These are phyloP conservation scores for Orychophragmus violaceus DNA, from an alignment of 345 rosid species.

Conservation along the genomic window DNA sequence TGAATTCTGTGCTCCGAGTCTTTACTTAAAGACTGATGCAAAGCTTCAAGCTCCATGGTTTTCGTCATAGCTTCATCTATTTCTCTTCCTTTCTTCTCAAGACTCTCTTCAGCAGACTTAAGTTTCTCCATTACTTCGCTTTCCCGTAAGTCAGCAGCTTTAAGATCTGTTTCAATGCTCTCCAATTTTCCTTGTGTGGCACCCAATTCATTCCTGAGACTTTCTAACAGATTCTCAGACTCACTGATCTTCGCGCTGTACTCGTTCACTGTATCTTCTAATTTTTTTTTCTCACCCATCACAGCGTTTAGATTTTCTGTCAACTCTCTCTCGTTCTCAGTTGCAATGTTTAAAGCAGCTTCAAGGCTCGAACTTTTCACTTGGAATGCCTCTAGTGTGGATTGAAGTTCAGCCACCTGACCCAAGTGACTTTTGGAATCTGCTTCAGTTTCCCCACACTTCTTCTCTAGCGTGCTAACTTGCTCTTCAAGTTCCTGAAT, in stretches of 20 bases:
- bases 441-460: slow-evolving; percentile 56
- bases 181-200: slow-evolving; percentile 56
- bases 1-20: slow-evolving; percentile 63
- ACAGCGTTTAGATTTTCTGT: slow-evolving; percentile 47
- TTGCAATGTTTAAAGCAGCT: slow-evolving; percentile 52
- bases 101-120: slow-evolving; percentile 64
- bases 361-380: slow-evolving; percentile 67
- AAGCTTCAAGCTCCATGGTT: slow-evolving; percentile 58
- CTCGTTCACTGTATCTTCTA: slow-evolving; percentile 50
- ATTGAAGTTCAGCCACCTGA: slow-evolving; percentile 55
- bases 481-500: slow-evolving; percentile 94
- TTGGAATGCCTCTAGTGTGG: slow-evolving; percentile 70
- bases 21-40: slow-evolving; percentile 46
- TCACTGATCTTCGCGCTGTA: slow-evolving; percentile 54
- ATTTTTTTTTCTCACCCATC: slow-evolving; percentile 57
- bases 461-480: slow-evolving; percentile 57
- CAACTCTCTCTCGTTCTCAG: slow-evolving; percentile 57
- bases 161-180: slow-evolving; percentile 59
- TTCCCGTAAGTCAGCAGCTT: slow-evolving; percentile 59
- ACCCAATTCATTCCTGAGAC: slow-evolving; percentile 62
- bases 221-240: slow-evolving; percentile 60
- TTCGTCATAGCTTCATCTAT: slow-evolving; percentile 52
- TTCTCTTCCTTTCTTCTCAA: slow-evolving; percentile 47
- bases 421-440: slow-evolving; percentile 45
- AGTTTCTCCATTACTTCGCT: slow-evolving; percentile 64